phyloP scores from a whole-genome alignment of 176 grass and related monocot species.

The Thalia dealbata region DNA sequence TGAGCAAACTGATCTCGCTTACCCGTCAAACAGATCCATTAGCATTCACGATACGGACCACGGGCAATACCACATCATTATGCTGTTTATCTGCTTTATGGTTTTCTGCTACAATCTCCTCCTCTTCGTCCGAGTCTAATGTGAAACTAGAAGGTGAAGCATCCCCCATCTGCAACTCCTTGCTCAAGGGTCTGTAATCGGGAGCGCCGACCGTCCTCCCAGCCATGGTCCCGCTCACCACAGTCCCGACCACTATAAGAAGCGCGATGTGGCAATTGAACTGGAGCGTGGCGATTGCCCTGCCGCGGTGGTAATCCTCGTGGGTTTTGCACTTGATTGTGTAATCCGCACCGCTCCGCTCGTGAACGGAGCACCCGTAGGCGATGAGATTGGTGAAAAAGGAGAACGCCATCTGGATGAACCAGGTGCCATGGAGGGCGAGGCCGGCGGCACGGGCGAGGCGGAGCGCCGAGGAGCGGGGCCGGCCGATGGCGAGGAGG shows the following conservation, averaged over 20 bases:
- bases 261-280: slow-evolving; percentile 89
- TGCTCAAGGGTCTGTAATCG: slow-evolving; percentile 58
- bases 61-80: slow-evolving; percentile 23
- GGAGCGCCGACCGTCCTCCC: slow-evolving; percentile 3
- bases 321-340: slow-evolving; percentile 85
- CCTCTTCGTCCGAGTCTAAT: slow-evolving; percentile 76
- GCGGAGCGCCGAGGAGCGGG: slow-evolving; percentile 25
- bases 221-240: slow-evolving; percentile 27
- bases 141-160: slow-evolving; percentile 40
- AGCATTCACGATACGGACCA: background rate
- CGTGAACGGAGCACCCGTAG: slow-evolving; percentile 51
- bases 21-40: background rate
- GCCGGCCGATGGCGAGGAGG: slow-evolving; percentile 41
- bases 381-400: slow-evolving; percentile 77
- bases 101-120: slow-evolving; percentile 29
- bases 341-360: slow-evolving; percentile 45
- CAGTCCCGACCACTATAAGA: slow-evolving; percentile 40
- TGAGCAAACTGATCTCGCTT: background rate
- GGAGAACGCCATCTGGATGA: slow-evolving; percentile 92
- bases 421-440: slow-evolving; percentile 84
- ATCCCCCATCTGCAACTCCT: slow-evolving; percentile 75
- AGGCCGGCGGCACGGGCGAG: slow-evolving; percentile 62
- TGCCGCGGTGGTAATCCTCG: slow-evolving; percentile 88
- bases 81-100: slow-evolving; percentile 25
- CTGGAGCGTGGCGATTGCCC: slow-evolving; percentile 75